Evolutionary conservation across 345 rosid species (phyloP).

Genomic region (Eucalyptus pumila): DNA sequence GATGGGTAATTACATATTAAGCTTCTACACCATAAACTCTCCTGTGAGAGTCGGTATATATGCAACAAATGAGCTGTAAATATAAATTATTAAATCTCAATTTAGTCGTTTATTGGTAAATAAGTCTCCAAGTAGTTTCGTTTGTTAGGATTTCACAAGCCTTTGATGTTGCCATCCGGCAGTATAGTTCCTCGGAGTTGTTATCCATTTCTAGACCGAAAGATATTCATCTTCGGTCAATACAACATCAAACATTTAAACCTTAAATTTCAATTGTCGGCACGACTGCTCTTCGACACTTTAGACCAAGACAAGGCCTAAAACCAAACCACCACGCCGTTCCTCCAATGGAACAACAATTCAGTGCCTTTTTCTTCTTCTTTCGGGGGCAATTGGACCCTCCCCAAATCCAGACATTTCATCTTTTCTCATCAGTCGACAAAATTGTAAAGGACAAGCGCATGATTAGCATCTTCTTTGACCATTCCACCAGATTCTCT

Average conservation of each 20-base stretch:
- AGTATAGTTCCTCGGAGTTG: neutral
- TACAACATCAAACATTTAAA: neutral
- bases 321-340: neutral
- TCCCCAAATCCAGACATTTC: neutral
- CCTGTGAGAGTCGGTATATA: neutral
- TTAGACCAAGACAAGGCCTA: neutral
- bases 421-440: neutral
- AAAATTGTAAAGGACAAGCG: neutral
- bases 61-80: neutral
- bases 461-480: neutral
- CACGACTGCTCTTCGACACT: neutral
- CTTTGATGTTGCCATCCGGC: neutral
- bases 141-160: neutral
- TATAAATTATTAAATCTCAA: neutral
- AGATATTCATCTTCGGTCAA: neutral
- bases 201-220: neutral
- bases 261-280: neutral
- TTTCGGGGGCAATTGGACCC: neutral
- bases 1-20: neutral
- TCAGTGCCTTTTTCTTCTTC: neutral
- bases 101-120: neutral
- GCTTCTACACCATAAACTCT: neutral
- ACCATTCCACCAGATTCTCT: conserved; percentile 12
- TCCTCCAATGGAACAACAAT: neutral
- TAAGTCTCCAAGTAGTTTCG: neutral